Conservation (phyloP, 179 eudicot genomes). For the Silene coronaria region DNA sequence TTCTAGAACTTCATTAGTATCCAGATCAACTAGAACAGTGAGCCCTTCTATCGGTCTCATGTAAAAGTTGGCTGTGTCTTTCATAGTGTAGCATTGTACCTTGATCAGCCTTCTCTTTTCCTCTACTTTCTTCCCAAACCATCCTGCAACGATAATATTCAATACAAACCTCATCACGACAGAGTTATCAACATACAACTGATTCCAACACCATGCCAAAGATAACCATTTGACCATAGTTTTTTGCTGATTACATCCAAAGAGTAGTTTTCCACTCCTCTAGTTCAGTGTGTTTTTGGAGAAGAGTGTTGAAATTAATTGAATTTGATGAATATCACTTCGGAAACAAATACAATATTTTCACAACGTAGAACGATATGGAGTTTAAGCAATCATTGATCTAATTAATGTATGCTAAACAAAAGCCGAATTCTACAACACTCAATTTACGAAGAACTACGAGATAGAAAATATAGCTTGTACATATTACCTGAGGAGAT, state of each 20-base stretch:
- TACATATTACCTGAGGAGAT: constrained; percentile 41
- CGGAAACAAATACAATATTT: no score
- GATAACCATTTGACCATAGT: no score
- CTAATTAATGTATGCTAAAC: not conserved
- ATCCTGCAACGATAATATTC: constrained; percentile 34
- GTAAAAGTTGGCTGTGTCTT: constrained; percentile 82
- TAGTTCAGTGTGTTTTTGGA: no score
- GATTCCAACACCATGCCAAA: no score
- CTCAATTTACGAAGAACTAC: not conserved
- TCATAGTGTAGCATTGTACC: constrained; percentile 69
- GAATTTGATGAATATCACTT: no score
- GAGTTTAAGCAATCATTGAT: no score
- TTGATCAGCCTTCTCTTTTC: constrained; percentile 72
- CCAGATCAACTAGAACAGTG: constrained; percentile 72
- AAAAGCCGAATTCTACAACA: not conserved
- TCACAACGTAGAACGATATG: no score
- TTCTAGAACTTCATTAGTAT: constrained; percentile 55
- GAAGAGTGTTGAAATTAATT: no score
- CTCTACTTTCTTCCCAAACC: constrained; percentile 63
- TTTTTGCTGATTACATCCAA: no score
- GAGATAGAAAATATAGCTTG: no score
- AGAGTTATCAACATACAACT: no score
- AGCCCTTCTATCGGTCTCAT: constrained; percentile 96
- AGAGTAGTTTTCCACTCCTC: no score
- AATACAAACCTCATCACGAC: not conserved